Evolutionary conservation across 805 yeast species (phyloP).

Genomic region (Wickerhamiella australiensis): DNA sequence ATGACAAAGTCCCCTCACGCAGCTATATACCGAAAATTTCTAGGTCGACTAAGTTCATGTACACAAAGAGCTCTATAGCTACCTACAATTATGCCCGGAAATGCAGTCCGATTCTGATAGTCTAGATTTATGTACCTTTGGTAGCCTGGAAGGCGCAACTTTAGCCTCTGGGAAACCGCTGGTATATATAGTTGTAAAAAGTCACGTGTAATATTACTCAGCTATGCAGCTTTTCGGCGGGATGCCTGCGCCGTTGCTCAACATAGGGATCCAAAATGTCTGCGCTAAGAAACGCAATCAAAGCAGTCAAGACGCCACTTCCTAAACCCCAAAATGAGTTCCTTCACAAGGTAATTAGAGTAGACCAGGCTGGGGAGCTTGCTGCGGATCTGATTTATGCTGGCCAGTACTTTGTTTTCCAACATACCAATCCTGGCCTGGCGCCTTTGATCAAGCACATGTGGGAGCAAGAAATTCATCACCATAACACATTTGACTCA

Average conservation of each 20-base stretch:
- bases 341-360: slow-evolving; percentile 43
- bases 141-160: background rate
- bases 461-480: slow-evolving; percentile 97
- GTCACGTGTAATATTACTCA: background rate
- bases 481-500: slow-evolving; percentile 70
- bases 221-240: background rate
- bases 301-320: slow-evolving; percentile 21
- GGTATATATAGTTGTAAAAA: slow-evolving; percentile 4
- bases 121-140: background rate
- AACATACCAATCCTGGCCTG: slow-evolving; percentile 56
- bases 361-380: slow-evolving; percentile 95
- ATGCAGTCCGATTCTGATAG: background rate
- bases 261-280: background rate
- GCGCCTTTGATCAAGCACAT: slow-evolving; percentile 77
- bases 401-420: slow-evolving; percentile 74
- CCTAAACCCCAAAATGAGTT: slow-evolving; percentile 21
- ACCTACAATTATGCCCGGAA: background rate
- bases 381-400: slow-evolving; percentile 90
- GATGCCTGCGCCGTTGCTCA: background rate
- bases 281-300: slow-evolving; percentile 17
- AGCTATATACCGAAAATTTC: background rate
- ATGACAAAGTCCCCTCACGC: slow-evolving; percentile 3
- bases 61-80: background rate
- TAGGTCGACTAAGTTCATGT: background rate
- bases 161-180: background rate